Percentiles rank a stretch among this genome's conserved stretches.
Conservation (phyloP, 768 basidiomycete genomes). For the Rossbeevera mucosa region DNA sequence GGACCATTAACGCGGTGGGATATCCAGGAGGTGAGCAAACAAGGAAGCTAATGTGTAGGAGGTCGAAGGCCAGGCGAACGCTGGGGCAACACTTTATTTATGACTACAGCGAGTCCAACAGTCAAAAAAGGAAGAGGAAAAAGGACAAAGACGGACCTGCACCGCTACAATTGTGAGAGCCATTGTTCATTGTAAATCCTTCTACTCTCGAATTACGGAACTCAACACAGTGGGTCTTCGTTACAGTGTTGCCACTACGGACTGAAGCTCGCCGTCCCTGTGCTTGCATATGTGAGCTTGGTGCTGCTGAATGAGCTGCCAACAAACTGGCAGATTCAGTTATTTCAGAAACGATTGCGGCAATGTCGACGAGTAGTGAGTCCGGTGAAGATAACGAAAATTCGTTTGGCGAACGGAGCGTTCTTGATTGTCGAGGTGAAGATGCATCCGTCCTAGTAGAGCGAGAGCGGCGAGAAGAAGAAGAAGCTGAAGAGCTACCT, state of each 20-base stretch:
- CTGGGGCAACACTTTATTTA: slow-evolving; percentile 4
- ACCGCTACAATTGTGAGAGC: slow-evolving; percentile 2
- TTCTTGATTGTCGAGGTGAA: slow-evolving; percentile 2
- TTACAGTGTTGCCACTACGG: neutral
- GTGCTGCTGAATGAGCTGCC: neutral
- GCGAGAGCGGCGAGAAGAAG: neutral
- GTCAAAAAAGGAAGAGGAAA: neutral
- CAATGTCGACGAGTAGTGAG: neutral
- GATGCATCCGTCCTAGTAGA: slow-evolving; percentile 6
- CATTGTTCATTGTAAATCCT: slow-evolving; percentile 10
- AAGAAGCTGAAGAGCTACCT: neutral
- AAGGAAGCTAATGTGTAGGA: neutral
- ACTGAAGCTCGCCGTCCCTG: neutral
- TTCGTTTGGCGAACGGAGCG: neutral
- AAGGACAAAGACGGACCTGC: slow-evolving; percentile 7
- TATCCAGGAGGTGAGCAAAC: too few relatives aligned
- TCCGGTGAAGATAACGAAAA: neutral
- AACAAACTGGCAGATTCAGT: neutral
- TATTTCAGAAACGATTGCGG: neutral
- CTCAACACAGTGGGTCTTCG: slow-evolving; percentile 2
- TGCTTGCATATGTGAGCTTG: neutral
- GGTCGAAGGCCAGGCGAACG: neutral
- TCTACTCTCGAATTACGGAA: neutral
- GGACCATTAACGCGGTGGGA: neutral
- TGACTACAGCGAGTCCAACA: slow-evolving; percentile 1